Evolutionary conservation across 768 basidiomycete species (phyloP), one percentile per base, ranked within the genome.

Genomic region (Suillus tomentosus): DNA sequence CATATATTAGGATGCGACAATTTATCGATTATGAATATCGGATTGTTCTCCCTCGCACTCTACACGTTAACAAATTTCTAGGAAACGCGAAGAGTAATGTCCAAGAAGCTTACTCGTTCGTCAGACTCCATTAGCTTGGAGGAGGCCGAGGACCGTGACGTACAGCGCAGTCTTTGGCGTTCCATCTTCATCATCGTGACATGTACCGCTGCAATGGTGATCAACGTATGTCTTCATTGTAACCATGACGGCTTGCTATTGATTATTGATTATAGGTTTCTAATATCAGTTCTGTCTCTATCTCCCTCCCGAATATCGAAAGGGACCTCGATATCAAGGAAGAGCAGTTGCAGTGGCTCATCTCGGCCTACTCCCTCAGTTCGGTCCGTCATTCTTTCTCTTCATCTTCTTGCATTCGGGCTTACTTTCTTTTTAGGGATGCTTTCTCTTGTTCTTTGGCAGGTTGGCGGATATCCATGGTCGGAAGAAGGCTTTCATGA

Each of bases 381-480:
- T 87, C 87, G 14, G 89, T 88, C 15, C 39, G 79, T 75, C n/a
- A 40, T 73, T 64, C 17, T 40, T 17, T 59, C 9, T 40, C 1
- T 40, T 27, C 22, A 17, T 53, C 31, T 53, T n/a, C 14, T 17
- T 50, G 42, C 45, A 6, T 40, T 22, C 14, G 4, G 4, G 0
- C 36, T 42, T 31, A 57, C 36, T 31, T 39, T 17, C 24, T 22
- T 6, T 14, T 36, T 39, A 92, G 91, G 92, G 88, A 5, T 95
- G 93, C 70, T 78, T 94, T 15, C 82, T 94, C 4, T 79, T 95
- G 15, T 82, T 92, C 15, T 87, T 86, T 42, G 94, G 94, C 0
- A 81, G 92, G n/a, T 74, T 94, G 1, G 91, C 92, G 1, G 94
- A 95, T 72, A 75, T 92, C 2, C 87, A 89, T 67, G 93, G 94